Conservation (phyloP, 2,329 filamentous ascomycete species). For the Penicillium sp. region DNA sequence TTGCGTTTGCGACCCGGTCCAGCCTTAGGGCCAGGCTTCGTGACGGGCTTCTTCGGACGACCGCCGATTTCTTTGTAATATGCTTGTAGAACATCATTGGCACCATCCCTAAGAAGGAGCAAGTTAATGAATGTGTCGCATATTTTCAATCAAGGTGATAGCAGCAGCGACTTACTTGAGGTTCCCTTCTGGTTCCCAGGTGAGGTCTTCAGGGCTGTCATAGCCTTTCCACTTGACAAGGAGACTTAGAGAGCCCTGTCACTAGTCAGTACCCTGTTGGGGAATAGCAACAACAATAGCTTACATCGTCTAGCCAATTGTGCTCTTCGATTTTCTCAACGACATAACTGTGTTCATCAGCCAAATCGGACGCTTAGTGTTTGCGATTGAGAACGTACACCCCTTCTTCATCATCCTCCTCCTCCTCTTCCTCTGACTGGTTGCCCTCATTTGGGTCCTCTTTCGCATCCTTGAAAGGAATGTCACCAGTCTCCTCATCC, state of each 20-base stretch:
- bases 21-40: slow-evolving; percentile 21
- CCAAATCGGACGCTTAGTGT: not conserved
- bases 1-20: slow-evolving; percentile 32
- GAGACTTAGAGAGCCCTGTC: slow-evolving; percentile 36
- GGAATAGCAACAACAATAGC: slow-evolving; percentile 5
- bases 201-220: slow-evolving; percentile 39
- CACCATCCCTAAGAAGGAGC: slow-evolving; percentile 30
- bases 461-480: slow-evolving; percentile 33
- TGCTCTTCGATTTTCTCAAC: slow-evolving; percentile 40
- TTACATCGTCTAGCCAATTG: slow-evolving; percentile 34
- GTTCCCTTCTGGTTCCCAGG: slow-evolving; percentile 44
- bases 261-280: slow-evolving; percentile 14
- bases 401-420: slow-evolving; percentile 27
- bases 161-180: slow-evolving; percentile 31
- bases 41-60: slow-evolving; percentile 29
- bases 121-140: slow-evolving; percentile 15
- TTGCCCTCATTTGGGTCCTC: slow-evolving; percentile 16
- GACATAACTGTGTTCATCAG: slow-evolving; percentile 31
- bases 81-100: slow-evolving; percentile 35
- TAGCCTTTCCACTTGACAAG: slow-evolving; percentile 47
- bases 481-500: slow-evolving; percentile 37
- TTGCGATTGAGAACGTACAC: slow-evolving; percentile 25
- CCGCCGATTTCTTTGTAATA: slow-evolving; percentile 43
- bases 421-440: slow-evolving; percentile 7
- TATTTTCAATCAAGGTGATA: not conserved